Percentiles rank a stretch among this genome's conserved stretches.
Evolutionary conservation across 176 grass and related monocot species (phyloP).

Genomic region (Pontederia paniculata): DNA sequence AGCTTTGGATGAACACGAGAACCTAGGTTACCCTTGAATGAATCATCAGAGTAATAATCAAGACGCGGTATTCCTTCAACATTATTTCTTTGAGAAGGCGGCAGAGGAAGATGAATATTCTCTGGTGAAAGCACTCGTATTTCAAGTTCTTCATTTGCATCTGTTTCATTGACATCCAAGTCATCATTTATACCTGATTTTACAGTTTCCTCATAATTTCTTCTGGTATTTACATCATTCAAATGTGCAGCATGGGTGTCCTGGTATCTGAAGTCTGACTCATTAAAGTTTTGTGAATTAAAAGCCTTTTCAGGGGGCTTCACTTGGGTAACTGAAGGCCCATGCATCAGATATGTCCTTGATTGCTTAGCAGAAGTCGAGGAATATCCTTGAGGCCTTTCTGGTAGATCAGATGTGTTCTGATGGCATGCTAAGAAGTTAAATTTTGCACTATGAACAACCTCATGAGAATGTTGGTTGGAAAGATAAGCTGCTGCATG

Average conservation of each 20-base stretch:
- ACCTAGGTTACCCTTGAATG: constrained; percentile 27
- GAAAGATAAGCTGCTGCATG: constrained; percentile 55
- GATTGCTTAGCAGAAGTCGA: constrained; percentile 30
- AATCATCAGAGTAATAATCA: constrained; percentile 18
- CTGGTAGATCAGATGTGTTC: constrained; percentile 8
- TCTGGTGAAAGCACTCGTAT: constrained; percentile 29
- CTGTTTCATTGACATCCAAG: constrained; percentile 43
- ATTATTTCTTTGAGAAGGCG: constrained; percentile 21
- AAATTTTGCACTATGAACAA: constrained; percentile 6
- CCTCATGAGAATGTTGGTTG: constrained; percentile 27
- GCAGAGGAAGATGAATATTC: constrained; percentile 14
- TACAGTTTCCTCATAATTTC: constrained; percentile 26
- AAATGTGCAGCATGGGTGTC: constrained; percentile 14
- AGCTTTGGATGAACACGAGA: constrained; percentile 76
- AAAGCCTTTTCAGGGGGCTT: too few species aligned
- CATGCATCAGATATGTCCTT: constrained; percentile 28
- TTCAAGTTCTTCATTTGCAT: constrained; percentile 28
- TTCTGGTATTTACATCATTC: constrained; percentile 36
- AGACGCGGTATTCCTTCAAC: constrained; percentile 14
- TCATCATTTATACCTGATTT: constrained; percentile 70
- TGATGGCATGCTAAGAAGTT: neutral
- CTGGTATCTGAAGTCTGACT: too few species aligned
- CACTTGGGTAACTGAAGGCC: too few species aligned
- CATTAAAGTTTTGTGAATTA: too few species aligned
- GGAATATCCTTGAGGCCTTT: constrained; percentile 15